These are phyloP conservation scores for Albatrellus ellisii DNA, from an alignment of 768 basidiomycete species.

Conservation along the genomic window DNA sequence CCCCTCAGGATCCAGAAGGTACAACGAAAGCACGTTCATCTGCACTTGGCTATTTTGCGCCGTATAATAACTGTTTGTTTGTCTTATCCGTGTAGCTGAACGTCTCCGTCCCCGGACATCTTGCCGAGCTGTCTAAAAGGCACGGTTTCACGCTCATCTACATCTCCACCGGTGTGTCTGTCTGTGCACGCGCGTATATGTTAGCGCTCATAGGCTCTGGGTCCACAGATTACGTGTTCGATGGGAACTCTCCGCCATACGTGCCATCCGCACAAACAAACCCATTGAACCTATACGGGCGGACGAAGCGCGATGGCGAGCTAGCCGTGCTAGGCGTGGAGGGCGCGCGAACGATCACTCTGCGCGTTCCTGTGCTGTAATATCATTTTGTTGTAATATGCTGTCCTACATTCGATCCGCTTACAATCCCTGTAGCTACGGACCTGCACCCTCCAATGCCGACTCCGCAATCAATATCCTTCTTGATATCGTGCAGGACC, in stretches of 20 bases:
- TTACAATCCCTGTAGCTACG: slow-evolving; percentile 48
- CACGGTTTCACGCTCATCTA: slow-evolving; percentile 67
- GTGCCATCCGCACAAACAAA: slow-evolving; percentile 57
- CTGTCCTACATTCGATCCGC: background rate
- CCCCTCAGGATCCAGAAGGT: slow-evolving; percentile 48
- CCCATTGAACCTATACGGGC: slow-evolving; percentile 82
- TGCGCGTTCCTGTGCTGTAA: slow-evolving; percentile 85
- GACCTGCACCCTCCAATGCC: slow-evolving; percentile 68
- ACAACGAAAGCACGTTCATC: slow-evolving; percentile 37
- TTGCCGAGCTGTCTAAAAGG: slow-evolving; percentile 52
- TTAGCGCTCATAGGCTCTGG: background rate
- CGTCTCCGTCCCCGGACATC: slow-evolving; percentile 54
- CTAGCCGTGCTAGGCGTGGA: slow-evolving; percentile 50
- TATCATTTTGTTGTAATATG: slow-evolving; percentile 17
- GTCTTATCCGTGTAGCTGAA: slow-evolving; percentile 48
- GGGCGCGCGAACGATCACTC: slow-evolving; percentile 44
- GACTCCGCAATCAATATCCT: slow-evolving; percentile 88
- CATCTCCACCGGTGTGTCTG: slow-evolving; percentile 67
- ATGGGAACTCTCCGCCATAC: slow-evolving; percentile 88
- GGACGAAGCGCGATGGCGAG: slow-evolving; percentile 83
- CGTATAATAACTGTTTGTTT: background rate
- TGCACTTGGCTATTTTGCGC: background rate
- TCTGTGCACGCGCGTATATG: slow-evolving; percentile 1
- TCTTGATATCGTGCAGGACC: slow-evolving; percentile 76
- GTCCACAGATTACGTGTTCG: slow-evolving; percentile 84